Conservation (phyloP, 345 rosid genomes). For the Microthlaspi erraticum region DNA sequence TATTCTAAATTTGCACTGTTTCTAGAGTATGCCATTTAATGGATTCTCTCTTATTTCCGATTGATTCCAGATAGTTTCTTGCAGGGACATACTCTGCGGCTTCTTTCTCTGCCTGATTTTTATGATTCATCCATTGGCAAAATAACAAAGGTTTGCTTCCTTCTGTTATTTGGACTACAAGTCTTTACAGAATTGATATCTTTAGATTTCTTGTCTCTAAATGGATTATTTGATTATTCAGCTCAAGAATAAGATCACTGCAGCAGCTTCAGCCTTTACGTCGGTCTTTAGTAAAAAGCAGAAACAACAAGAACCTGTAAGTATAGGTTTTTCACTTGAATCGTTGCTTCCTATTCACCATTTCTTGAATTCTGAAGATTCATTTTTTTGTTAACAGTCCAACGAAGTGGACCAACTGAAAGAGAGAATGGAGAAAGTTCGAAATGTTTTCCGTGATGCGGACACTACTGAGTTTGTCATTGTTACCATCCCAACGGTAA, state of each 20-base stretch:
- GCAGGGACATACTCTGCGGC: slow-evolving; percentile 84
- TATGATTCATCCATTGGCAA: slow-evolving; percentile 77
- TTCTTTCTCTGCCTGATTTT: slow-evolving; percentile 83
- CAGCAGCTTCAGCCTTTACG: slow-evolving; percentile 73
- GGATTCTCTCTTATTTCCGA: slow-evolving; percentile 7
- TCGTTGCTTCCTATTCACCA: slow-evolving; percentile 1
- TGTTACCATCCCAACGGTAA: slow-evolving; percentile 87
- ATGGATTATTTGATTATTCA: slow-evolving; percentile 37
- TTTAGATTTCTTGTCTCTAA: slow-evolving; percentile 10
- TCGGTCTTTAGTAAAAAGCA: slow-evolving; percentile 66
- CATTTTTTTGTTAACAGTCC: slow-evolving; percentile 47
- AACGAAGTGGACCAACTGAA: slow-evolving; percentile 66
- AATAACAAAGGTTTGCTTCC: slow-evolving; percentile 63
- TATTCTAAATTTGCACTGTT: slow-evolving; percentile 16
- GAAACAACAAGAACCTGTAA: slow-evolving; percentile 58
- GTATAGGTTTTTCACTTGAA: slow-evolving; percentile 34
- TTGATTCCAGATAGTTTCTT: slow-evolving; percentile 21
- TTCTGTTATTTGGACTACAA: neutral
- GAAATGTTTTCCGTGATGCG: slow-evolving; percentile 66
- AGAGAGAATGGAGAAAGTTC: slow-evolving; percentile 71
- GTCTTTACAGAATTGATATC: slow-evolving; percentile 11
- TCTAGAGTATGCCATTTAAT: neutral
- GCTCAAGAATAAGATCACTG: slow-evolving; percentile 72
- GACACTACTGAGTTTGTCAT: slow-evolving; percentile 73
- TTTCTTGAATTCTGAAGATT: slow-evolving; percentile 27